Base-by-base conservation (phyloP, 257 asterid genomes). In the Sherardia arvensis region DNA sequence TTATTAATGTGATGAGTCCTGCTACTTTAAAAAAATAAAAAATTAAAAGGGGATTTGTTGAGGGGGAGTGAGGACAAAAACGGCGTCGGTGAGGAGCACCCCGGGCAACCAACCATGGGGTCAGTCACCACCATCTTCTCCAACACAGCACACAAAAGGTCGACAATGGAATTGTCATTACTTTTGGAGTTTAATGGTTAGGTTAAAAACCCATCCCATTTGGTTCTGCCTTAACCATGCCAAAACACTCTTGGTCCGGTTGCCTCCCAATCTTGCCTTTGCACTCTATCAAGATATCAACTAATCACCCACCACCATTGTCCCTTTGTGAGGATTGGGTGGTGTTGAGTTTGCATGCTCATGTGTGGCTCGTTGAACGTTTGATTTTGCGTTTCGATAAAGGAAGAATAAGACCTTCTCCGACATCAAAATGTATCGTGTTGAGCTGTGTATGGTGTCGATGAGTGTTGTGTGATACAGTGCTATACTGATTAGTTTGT, bases 21-120 rank as follows among this genome's bases (percentile, higher is more conserved):
- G n/a, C n/a, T n/a, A n/a, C n/a, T n/a, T n/a, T n/a, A n/a, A n/a
- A n/a, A n/a, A n/a, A n/a, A n/a, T n/a, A n/a, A n/a, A n/a, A n/a
- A n/a, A n/a, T n/a, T n/a, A n/a, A 1, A 38, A 43, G 51, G 51
- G 51, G n/a, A 43, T 43, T 43, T 15, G 51, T n/a, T 43, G 51
- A 43, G 5, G 17, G 51, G 51, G 58, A 21, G 27, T 23, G 58
- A 25, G 36, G 51, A 22, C 61, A 69, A 38, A 33, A 10, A 30
- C 7, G 20, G 25, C 54, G 66, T 69, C 55, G 69, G 58, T 54
- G 69, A 49, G 8, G 10, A 28, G 60, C 20, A 32, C 53, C 60
- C 74, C 23, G 61, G 65, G 61, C 69, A 64, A 62, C 69, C 68
- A 69, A 38, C 73, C 22, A 43, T 68, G 72, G 72, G 72, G 66